A percentile compares a stretch with the other conserved stretches of the same genome.
Conservation (phyloP, 2,329 filamentous ascomycete genomes). For the Xylariaceae sp. region DNA sequence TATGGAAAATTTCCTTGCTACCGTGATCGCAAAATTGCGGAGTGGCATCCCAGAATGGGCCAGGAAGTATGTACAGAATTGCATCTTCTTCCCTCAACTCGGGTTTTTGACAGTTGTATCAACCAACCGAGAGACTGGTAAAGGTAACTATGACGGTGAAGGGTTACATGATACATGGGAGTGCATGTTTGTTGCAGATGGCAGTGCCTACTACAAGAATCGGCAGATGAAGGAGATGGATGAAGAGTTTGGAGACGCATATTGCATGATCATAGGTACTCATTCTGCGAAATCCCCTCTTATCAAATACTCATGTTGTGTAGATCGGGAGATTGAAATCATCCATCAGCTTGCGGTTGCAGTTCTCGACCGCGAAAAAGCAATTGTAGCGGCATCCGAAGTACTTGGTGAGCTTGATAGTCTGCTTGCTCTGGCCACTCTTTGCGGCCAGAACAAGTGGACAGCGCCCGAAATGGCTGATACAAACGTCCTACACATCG, state of each 20-base stretch:
- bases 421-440: slow-evolving; percentile 78
- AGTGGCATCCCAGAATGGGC: slow-evolving; percentile 67
- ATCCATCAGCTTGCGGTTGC: slow-evolving; percentile 76
- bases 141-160: slow-evolving; percentile 69
- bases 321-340: slow-evolving; percentile 89
- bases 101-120: slow-evolving; percentile 85
- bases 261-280: slow-evolving; percentile 80
- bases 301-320: slow-evolving; percentile 19
- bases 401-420: slow-evolving; percentile 88
- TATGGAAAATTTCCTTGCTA: slow-evolving; percentile 74
- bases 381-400: slow-evolving; percentile 74
- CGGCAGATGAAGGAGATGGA: slow-evolving; percentile 82
- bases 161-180: slow-evolving; percentile 71
- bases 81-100: slow-evolving; percentile 89
- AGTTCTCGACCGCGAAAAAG: slow-evolving; percentile 71
- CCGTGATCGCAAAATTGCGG: slow-evolving; percentile 70
- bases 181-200: slow-evolving; percentile 75
- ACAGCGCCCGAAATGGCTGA: slow-evolving; percentile 71
- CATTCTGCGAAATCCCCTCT: not conserved
- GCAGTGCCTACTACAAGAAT: slow-evolving; percentile 86
- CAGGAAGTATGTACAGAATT: slow-evolving; percentile 66
- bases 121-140: slow-evolving; percentile 63
- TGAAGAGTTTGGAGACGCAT: slow-evolving; percentile 81
- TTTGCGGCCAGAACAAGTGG: slow-evolving; percentile 77
- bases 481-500: slow-evolving; percentile 75